Conservation (phyloP, 768 basidiomycete species). For the Auriculariales sp. region DNA sequence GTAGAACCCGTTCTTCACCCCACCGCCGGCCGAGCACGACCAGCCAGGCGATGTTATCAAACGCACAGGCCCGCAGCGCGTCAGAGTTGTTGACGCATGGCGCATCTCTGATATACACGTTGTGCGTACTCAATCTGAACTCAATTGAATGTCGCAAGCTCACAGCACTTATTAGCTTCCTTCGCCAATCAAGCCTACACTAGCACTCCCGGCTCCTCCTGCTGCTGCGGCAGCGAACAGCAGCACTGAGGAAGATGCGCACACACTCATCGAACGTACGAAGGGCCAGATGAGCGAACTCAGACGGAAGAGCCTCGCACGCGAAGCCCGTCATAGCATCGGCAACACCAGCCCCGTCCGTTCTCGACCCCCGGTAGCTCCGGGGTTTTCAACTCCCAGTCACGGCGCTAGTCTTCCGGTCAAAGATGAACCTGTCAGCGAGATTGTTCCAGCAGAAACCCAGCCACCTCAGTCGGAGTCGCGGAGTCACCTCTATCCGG, state of each 20-base stretch:
- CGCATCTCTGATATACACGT: background rate
- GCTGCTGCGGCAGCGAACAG: background rate
- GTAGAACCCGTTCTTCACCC: background rate
- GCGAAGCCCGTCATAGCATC: slow-evolving; percentile 7
- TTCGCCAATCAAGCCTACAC: slow-evolving; percentile 9
- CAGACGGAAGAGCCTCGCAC: slow-evolving; percentile 19
- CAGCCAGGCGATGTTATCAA: too few relatives aligned
- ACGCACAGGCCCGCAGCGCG: too few relatives aligned
- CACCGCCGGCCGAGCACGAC: too few relatives aligned
- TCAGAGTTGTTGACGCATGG: too few relatives aligned
- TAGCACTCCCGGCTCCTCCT: slow-evolving; percentile 8
- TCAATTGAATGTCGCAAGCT: background rate
- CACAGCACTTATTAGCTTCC: background rate
- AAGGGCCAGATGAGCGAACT: slow-evolving; percentile 22
- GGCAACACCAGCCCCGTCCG: slow-evolving; percentile 9
- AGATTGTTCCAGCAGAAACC: slow-evolving; percentile 26
- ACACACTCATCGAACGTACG: slow-evolving; percentile 21
- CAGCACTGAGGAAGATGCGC: slow-evolving; percentile 17
- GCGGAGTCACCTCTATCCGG: background rate
- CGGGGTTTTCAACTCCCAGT: slow-evolving; percentile 4
- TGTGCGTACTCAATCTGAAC: background rate
- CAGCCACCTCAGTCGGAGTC: background rate
- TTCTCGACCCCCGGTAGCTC: slow-evolving; percentile 11
- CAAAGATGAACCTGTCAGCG: slow-evolving; percentile 18
- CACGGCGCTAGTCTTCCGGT: slow-evolving; percentile 9